Percentiles rank a stretch among this genome's conserved stretches.
phyloP scores from a whole-genome alignment of 176 grass and related monocot genomes.

The Oryza glaberrima region DNA sequence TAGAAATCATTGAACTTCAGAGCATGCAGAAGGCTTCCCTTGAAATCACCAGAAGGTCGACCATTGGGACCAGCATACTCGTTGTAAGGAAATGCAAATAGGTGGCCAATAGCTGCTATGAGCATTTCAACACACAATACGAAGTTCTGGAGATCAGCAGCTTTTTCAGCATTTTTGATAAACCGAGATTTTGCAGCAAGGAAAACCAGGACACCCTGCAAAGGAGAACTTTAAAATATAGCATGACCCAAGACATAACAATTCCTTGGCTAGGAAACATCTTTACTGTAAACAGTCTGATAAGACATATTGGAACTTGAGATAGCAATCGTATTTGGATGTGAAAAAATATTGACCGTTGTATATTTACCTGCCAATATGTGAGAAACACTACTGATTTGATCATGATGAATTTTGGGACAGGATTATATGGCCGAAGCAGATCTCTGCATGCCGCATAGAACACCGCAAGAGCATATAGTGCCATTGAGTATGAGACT shows the following conservation, averaged over 20 bases:
- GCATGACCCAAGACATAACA: not conserved
- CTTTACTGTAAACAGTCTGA: constrained; percentile 11
- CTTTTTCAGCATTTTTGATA: constrained; percentile 82
- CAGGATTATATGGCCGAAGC: constrained; percentile 86
- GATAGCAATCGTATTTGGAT: not conserved
- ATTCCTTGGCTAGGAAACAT: not conserved
- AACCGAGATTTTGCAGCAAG: constrained; percentile 91
- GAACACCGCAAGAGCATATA: constrained; percentile 92
- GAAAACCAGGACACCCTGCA: constrained; percentile 96
- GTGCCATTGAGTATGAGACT: constrained; percentile 85
- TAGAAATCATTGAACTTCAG: constrained; percentile 98
- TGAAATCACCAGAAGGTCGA: constrained; percentile 70
- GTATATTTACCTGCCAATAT: constrained; percentile 88
- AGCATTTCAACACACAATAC: constrained; percentile 97
- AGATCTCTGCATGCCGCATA: constrained; percentile 95
- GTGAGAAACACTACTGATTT: constrained; percentile 99
- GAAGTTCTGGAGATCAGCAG: constrained; percentile 90
- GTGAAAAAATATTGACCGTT: not conserved
- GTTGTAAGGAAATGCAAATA: constrained; percentile 92
- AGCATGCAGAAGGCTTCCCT: constrained; percentile 80
- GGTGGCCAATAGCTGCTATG: constrained; percentile 74
- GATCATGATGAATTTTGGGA: constrained; percentile 96
- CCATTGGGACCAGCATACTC: constrained; percentile 92
- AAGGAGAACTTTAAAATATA: constrained; percentile 21
- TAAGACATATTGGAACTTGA: not conserved